These are phyloP conservation scores for Candida dajiaensis DNA, from an alignment of 805 yeast genomes.

Conservation along the genomic window DNA sequence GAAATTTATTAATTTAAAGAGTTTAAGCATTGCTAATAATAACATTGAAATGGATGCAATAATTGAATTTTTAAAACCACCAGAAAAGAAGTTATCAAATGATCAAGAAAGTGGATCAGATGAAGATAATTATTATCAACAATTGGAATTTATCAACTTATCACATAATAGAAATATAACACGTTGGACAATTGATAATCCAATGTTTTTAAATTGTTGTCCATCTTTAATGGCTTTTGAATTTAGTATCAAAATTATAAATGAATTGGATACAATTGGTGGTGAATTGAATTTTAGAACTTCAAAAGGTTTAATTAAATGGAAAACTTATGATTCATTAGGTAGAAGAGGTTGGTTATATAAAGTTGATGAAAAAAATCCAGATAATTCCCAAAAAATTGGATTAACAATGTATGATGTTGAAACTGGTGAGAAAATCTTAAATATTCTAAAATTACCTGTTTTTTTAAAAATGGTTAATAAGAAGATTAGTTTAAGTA, in stretches of 20 bases:
- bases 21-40: slow-evolving; percentile 30
- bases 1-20: slow-evolving; percentile 32
- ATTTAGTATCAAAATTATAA: slow-evolving; percentile 51
- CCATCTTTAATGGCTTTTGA: slow-evolving; percentile 58
- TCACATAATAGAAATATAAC: slow-evolving; percentile 56
- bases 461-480: slow-evolving; percentile 34
- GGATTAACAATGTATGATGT: slow-evolving; percentile 53
- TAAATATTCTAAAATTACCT: slow-evolving; percentile 32
- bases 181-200: slow-evolving; percentile 52
- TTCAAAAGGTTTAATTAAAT: slow-evolving; percentile 20
- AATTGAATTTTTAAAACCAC: slow-evolving; percentile 27
- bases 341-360: slow-evolving; percentile 84
- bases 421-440: slow-evolving; percentile 55
- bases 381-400: slow-evolving; percentile 26
- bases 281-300: slow-evolving; percentile 21
- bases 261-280: slow-evolving; percentile 35
- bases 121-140: slow-evolving; percentile 19
- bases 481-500: slow-evolving; percentile 30
- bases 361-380: slow-evolving; percentile 34
- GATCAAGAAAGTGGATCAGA: slow-evolving; percentile 11
- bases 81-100: slow-evolving; percentile 10
- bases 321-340: slow-evolving; percentile 30
- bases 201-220: slow-evolving; percentile 38
- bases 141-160: slow-evolving; percentile 56
- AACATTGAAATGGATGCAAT: slow-evolving; percentile 28